Conservation (phyloP, 257 asterid species). For the Lantana camara region DNA sequence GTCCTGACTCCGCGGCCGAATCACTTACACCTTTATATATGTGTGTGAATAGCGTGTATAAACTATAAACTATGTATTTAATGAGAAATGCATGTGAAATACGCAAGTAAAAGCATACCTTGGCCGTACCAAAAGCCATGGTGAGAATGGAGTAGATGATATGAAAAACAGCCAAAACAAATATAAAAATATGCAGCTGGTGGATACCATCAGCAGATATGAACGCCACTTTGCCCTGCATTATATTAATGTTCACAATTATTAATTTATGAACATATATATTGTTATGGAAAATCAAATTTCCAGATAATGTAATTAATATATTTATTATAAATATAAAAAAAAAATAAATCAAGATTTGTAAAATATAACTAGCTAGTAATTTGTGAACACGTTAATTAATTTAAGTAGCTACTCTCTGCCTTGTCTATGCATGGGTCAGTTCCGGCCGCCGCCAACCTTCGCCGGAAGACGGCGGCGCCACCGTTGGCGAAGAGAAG, state of each 20-base stretch:
- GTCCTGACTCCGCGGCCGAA: too few relatives aligned
- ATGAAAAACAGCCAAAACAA: constrained; percentile 76
- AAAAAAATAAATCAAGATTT: neutral
- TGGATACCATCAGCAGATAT: constrained; percentile 77
- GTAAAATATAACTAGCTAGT: neutral
- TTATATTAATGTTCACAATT: too few relatives aligned
- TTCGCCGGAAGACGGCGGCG: constrained; percentile 42
- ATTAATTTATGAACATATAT: neutral
- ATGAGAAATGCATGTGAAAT: too few relatives aligned
- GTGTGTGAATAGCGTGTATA: too few relatives aligned
- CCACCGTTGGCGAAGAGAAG: constrained; percentile 39
- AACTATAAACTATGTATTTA: too few relatives aligned
- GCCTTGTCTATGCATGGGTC: constrained; percentile 75
- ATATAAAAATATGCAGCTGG: constrained; percentile 82
- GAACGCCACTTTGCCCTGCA: constrained; percentile 73
- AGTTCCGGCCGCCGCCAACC: constrained; percentile 50
- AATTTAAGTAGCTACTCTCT: neutral
- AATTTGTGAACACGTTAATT: too few relatives aligned
- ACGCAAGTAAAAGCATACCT: constrained; percentile 38
- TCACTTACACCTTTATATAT: too few relatives aligned
- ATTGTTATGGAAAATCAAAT: too few relatives aligned
- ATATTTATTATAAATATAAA: too few relatives aligned
- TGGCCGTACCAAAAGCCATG: constrained; percentile 69
- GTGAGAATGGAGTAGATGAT: constrained; percentile 71
- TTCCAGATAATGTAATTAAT: too few relatives aligned